These are phyloP conservation scores for Luffa aegyptiaca DNA, from an alignment of 306 rosid genomes.

Conservation along the genomic window DNA sequence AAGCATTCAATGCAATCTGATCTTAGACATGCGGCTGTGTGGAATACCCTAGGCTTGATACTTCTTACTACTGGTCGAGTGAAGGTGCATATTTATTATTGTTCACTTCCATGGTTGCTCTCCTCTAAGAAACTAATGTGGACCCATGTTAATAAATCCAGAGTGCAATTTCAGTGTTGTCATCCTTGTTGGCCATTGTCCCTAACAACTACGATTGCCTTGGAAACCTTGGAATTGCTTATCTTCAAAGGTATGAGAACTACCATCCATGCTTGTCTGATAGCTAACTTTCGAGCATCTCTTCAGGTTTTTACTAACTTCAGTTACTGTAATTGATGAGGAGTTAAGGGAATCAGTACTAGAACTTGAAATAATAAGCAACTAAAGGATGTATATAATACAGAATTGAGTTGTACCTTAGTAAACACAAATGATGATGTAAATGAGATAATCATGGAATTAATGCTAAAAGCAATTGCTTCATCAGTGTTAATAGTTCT, in stretches of 20 bases:
- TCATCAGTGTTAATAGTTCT: not conserved
- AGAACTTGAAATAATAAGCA: not conserved
- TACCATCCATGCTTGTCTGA: not conserved
- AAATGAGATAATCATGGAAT: not conserved
- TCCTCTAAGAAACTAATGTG: slow-evolving; percentile 19
- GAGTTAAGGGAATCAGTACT: not conserved
- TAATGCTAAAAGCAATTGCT: not conserved
- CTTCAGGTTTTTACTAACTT: not conserved
- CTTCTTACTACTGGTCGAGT: slow-evolving; percentile 78
- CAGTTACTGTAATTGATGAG: not conserved
- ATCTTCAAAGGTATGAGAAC: slow-evolving; percentile 54
- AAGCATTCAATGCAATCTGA: slow-evolving; percentile 67
- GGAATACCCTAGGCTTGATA: slow-evolving; percentile 86
- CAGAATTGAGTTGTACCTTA: not conserved
- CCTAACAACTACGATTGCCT: slow-evolving; percentile 83
- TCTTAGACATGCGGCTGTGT: slow-evolving; percentile 80
- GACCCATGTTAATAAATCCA: slow-evolving; percentile 18
- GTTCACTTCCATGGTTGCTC: not conserved
- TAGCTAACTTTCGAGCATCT: not conserved
- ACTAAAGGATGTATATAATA: not conserved
- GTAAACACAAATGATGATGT: not conserved
- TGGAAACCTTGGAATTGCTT: slow-evolving; percentile 88
- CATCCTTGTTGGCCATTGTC: slow-evolving; percentile 59
- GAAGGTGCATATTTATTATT: slow-evolving; percentile 37
- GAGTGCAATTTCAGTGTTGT: slow-evolving; percentile 82